These are phyloP conservation scores for Batkoa obscura DNA, from an alignment of 371 early-diverging fungal species.

Conservation along the genomic window DNA sequence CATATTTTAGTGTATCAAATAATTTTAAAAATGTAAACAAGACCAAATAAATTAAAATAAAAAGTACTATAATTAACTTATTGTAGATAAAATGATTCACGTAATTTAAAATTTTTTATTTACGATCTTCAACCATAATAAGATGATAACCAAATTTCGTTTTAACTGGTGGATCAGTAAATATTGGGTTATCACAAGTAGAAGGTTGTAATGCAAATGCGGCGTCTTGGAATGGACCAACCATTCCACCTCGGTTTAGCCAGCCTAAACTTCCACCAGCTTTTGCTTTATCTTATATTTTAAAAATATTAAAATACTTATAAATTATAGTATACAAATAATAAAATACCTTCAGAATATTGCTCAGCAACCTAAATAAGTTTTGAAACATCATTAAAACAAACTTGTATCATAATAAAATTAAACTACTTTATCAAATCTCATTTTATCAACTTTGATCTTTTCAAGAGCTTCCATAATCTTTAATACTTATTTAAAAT, in stretches of 20 bases:
- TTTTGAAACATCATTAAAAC: background rate
- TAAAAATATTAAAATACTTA: no score
- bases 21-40: no score
- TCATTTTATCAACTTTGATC: constrained; percentile 28
- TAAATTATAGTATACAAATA: background rate
- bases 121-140: constrained; percentile 14
- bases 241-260: constrained; percentile 78
- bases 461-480: constrained; percentile 33
- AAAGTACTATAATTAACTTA: no score
- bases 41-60: no score
- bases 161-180: constrained; percentile 13
- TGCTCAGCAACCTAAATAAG: constrained; percentile 52
- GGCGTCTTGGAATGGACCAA: constrained; percentile 77
- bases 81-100: no score
- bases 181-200: constrained; percentile 19
- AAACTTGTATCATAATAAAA: constrained; percentile 1
- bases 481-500: constrained; percentile 6
- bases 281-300: constrained; percentile 67
- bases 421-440: constrained; percentile 28
- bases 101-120: no score
- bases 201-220: constrained; percentile 69
- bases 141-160: constrained; percentile 13
- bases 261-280: constrained; percentile 55
- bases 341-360: constrained; percentile 65
- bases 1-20: no score